phyloP scores from a whole-genome alignment of 371 early-diverging fungal genomes.

The Mortierella sp. region DNA sequence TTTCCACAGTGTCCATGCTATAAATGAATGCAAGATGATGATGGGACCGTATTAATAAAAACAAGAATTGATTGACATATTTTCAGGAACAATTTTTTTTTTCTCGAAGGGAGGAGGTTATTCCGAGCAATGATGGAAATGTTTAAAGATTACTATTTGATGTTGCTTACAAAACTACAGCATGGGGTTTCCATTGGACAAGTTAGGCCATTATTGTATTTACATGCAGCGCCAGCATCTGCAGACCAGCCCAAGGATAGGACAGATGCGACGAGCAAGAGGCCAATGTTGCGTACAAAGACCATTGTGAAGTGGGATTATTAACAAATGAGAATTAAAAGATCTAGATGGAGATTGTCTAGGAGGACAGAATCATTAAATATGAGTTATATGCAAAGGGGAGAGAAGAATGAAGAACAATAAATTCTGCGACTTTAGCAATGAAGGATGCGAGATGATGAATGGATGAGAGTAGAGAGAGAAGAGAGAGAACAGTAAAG shows the following conservation, averaged over 20 bases:
- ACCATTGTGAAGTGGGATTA: constrained; percentile 39
- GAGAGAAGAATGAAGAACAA: not conserved
- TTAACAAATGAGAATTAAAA: not conserved
- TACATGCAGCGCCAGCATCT: constrained; percentile 39
- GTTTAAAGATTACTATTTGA: not conserved
- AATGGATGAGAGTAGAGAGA: too few relatives aligned
- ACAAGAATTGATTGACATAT: not conserved
- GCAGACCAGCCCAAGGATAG: constrained; percentile 23
- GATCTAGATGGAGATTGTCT: not conserved
- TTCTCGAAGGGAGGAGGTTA: not conserved
- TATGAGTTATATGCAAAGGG: not conserved
- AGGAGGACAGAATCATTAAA: not conserved
- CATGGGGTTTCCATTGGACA: constrained; percentile 46
- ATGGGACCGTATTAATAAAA: too few relatives aligned
- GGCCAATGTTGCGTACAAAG: constrained; percentile 23
- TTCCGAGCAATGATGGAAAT: not conserved
- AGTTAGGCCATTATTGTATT: constrained; percentile 38
- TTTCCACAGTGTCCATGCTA: constrained; percentile 55
- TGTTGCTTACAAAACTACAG: constrained; percentile 53
- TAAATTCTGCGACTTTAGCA: not conserved
- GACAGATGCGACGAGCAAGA: constrained; percentile 30
- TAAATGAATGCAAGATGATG: too few relatives aligned
- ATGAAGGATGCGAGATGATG: too few relatives aligned
- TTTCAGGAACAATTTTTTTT: not conserved
- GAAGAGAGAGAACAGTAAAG: too few relatives aligned